Percentiles rank a stretch among this genome's conserved stretches.
phyloP scores from a whole-genome alignment of 345 rosid species.

The Gossypium australe region DNA sequence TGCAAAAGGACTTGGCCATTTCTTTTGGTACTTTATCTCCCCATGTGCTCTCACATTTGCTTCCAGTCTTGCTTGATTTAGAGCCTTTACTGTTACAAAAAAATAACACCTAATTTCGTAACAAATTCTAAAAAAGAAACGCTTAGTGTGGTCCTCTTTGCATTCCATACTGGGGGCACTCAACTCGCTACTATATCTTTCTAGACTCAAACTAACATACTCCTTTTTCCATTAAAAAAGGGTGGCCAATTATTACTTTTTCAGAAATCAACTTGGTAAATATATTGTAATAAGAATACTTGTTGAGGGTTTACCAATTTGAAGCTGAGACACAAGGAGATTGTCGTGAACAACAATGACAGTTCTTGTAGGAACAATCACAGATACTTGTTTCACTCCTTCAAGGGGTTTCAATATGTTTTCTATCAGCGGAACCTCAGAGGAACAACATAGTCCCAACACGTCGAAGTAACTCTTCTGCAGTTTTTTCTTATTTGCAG shows the following conservation, averaged over 20 bases:
- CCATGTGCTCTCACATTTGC: constrained; percentile 71
- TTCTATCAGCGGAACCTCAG: constrained; percentile 80
- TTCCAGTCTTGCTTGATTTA: constrained; percentile 76
- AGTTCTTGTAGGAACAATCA: constrained; percentile 72
- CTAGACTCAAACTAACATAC: too few relatives aligned
- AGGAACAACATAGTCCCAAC: constrained; percentile 79
- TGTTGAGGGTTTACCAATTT: constrained; percentile 52
- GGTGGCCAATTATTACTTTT: too few relatives aligned
- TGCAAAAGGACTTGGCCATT: constrained; percentile 88
- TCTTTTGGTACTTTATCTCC: constrained; percentile 39
- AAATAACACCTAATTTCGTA: background rate
- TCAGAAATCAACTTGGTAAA: too few relatives aligned
- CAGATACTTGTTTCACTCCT: constrained; percentile 62
- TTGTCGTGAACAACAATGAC: constrained; percentile 83
- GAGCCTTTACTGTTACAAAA: constrained; percentile 52
- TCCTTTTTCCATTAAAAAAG: too few relatives aligned
- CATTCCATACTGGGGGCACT: too few relatives aligned
- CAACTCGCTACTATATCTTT: too few relatives aligned
- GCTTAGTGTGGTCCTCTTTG: too few relatives aligned
- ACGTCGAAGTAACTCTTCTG: constrained; percentile 88
- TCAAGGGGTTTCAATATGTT: constrained; percentile 51
- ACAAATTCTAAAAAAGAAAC: background rate
- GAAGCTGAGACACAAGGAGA: constrained; percentile 52
- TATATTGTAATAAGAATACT: too few relatives aligned
- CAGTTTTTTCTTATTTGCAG: constrained; percentile 23